phyloP scores from a whole-genome alignment of 2,329 filamentous ascomycete genomes.

The Neonectria sp. region DNA sequence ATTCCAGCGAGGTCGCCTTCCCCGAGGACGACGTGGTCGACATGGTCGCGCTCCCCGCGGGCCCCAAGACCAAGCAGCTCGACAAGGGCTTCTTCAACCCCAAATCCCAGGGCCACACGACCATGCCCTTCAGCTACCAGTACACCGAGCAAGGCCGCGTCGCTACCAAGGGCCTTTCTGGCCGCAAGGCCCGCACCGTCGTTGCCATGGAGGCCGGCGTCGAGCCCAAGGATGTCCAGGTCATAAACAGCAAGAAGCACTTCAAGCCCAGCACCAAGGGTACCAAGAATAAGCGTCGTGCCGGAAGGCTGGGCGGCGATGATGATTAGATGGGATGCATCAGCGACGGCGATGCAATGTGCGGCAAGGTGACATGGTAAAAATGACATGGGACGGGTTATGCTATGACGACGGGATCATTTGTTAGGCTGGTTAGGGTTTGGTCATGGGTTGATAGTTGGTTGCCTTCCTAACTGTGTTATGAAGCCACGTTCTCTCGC shows the following conservation, averaged over 20 bases:
- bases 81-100: constrained; percentile 92
- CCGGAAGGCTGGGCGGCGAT: constrained; percentile 37
- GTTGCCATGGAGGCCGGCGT: constrained; percentile 87
- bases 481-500: constrained; percentile 34
- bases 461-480: constrained; percentile 29
- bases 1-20: constrained; percentile 44
- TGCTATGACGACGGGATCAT: constrained; percentile 64
- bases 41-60: constrained; percentile 67
- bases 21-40: constrained; percentile 60
- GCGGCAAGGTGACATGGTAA: constrained; percentile 38
- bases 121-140: constrained; percentile 89
- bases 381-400: constrained; percentile 61
- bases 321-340: constrained; percentile 53
- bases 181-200: constrained; percentile 86
- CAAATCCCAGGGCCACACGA: constrained; percentile 76
- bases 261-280: constrained; percentile 84
- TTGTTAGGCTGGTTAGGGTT: constrained; percentile 38
- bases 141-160: constrained; percentile 84
- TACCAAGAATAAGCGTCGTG: constrained; percentile 64
- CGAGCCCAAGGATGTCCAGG: constrained; percentile 82
- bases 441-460: constrained; percentile 30
- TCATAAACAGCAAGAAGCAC: constrained; percentile 87
- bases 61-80: constrained; percentile 81
- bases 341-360: not conserved
- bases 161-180: constrained; percentile 77